These are phyloP conservation scores for Metarhizium humberi DNA, from an alignment of 2,329 filamentous ascomycete genomes.

Conservation along the genomic window DNA sequence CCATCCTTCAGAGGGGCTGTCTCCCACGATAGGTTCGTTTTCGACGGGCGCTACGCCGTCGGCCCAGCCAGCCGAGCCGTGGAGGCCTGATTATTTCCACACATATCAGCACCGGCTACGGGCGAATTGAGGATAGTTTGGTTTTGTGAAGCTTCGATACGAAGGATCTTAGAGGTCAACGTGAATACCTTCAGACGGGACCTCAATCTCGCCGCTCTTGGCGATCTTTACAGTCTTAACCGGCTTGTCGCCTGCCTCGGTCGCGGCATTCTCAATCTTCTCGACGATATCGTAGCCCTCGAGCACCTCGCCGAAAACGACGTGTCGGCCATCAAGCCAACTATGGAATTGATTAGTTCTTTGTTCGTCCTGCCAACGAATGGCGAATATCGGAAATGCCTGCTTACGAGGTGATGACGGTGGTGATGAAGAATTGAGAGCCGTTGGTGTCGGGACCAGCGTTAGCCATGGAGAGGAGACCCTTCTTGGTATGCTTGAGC, in stretches of 20 bases:
- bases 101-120: conserved; percentile 26
- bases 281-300: conserved; percentile 77
- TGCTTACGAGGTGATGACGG: conserved; percentile 62
- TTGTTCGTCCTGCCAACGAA: not conserved
- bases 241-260: conserved; percentile 59
- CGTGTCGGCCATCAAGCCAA: conserved; percentile 77
- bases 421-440: conserved; percentile 88
- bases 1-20: conserved; percentile 10
- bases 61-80: conserved; percentile 15
- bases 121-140: conserved; percentile 9
- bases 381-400: not conserved
- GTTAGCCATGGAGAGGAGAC: conserved; percentile 78
- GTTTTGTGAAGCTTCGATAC: conserved; percentile 8
- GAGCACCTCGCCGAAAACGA: conserved; percentile 82
- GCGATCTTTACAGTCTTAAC: conserved; percentile 60
- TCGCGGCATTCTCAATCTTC: conserved; percentile 66
- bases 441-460: conserved; percentile 79
- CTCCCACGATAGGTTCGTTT: conserved; percentile 3
- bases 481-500: conserved; percentile 83
- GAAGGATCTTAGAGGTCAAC: conserved; percentile 60
- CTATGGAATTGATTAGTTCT: conserved; percentile 23
- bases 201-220: conserved; percentile 76
- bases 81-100: conserved; percentile 18
- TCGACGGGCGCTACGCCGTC: conserved; percentile 8
- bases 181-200: conserved; percentile 87